A percentile compares a stretch with the other conserved stretches of the same genome.
Conservation (phyloP, 164 flowering plant genomes). For the Magnolia sinica region DNA sequence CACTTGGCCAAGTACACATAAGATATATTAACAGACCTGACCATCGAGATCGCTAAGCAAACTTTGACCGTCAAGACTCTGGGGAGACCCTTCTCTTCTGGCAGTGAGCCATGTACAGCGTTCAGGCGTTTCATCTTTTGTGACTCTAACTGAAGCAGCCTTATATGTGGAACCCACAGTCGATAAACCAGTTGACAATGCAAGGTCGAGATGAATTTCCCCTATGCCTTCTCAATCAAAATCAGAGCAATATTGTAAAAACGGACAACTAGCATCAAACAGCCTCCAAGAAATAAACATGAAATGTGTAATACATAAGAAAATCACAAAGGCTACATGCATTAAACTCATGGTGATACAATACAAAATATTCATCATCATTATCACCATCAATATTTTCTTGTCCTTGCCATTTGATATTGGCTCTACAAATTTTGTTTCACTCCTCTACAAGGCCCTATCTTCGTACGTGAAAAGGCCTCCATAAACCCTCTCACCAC, state of each 20-base stretch:
- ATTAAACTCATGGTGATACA: too few species aligned
- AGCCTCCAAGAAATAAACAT: too few species aligned
- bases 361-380: too few species aligned
- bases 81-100: conserved; percentile 44
- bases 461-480: too few species aligned
- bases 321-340: neutral
- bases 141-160: conserved; percentile 53
- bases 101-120: conserved; percentile 69
- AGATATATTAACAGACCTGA: conserved; percentile 35
- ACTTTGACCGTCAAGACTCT: conserved; percentile 56
- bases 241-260: conserved; percentile 1
- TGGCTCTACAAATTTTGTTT: too few species aligned
- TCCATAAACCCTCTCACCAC: too few species aligned
- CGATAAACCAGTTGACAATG: conserved; percentile 50
- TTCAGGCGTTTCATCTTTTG: conserved; percentile 7
- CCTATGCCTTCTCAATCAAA: conserved; percentile 40
- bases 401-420: too few species aligned
- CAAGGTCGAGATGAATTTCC: conserved; percentile 48
- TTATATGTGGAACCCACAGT: conserved; percentile 53
- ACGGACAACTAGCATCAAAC: too few species aligned
- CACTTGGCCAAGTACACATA: neutral
- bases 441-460: too few species aligned
- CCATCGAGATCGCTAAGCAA: conserved; percentile 43
- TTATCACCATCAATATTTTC: too few species aligned
- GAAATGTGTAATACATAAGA: too few species aligned